A percentile compares a stretch with the other conserved stretches of the same genome.
phyloP scores from a whole-genome alignment of 2,329 filamentous ascomycete species.

The Cladorrhinum sp. region DNA sequence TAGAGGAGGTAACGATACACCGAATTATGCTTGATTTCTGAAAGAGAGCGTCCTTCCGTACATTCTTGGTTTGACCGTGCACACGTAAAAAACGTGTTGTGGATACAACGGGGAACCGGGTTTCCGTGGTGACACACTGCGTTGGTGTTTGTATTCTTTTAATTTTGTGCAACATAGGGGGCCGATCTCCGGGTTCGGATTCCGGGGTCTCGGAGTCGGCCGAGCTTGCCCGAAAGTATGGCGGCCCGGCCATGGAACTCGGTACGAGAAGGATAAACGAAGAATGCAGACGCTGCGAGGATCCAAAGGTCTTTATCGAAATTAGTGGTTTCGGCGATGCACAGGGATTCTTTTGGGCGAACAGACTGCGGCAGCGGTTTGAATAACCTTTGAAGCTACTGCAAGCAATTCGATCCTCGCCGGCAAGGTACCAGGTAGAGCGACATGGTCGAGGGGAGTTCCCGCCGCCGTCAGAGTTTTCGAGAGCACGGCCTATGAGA shows the following conservation, averaged over 20 bases:
- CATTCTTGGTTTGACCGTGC: not conserved
- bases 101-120: not conserved
- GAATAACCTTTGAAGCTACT: not conserved
- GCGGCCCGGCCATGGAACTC: not conserved
- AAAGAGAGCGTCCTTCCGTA: not conserved
- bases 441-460: not conserved
- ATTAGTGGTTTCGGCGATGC: too few relatives aligned
- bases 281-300: too few relatives aligned
- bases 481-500: too few relatives aligned
- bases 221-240: not conserved
- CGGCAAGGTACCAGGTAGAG: too few relatives aligned
- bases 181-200: conserved; percentile 1
- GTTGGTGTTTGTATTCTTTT: not conserved
- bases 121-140: not conserved
- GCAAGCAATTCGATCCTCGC: not conserved
- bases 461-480: not conserved
- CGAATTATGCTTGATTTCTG: conserved; percentile 7
- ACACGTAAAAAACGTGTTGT: conserved; percentile 5
- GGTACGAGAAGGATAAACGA: not conserved
- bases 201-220: not conserved
- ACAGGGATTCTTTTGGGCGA: too few relatives aligned
- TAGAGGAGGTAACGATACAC: conserved; percentile 2
- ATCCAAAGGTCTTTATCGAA: not conserved
- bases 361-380: not conserved
- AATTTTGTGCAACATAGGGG: conserved; percentile 3